phyloP scores from a whole-genome alignment of 2,329 filamentous ascomycete genomes.

The Orbilia blumenaviensis region DNA sequence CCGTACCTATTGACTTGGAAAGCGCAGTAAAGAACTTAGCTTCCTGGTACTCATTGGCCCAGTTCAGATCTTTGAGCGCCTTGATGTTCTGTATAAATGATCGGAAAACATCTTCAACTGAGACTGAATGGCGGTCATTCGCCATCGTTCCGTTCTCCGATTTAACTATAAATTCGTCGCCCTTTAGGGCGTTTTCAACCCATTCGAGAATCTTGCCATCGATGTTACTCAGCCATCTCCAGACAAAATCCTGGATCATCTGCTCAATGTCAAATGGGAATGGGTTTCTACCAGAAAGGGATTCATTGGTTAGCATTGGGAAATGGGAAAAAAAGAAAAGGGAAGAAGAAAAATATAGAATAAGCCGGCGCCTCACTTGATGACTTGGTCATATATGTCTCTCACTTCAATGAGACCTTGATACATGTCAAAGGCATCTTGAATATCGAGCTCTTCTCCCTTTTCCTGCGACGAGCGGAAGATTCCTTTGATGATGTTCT shows the following conservation, averaged over 20 bases:
- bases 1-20: slow-evolving; percentile 82
- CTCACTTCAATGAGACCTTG: slow-evolving; percentile 86
- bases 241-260: slow-evolving; percentile 88
- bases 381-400: slow-evolving; percentile 75
- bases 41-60: slow-evolving; percentile 92
- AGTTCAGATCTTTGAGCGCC: slow-evolving; percentile 83
- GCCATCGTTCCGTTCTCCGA: slow-evolving; percentile 64
- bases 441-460: slow-evolving; percentile 79
- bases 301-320: background rate
- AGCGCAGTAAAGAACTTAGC: slow-evolving; percentile 97
- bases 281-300: slow-evolving; percentile 64
- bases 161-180: slow-evolving; percentile 84
- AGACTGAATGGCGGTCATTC: slow-evolving; percentile 80
- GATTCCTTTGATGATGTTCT: slow-evolving; percentile 83
- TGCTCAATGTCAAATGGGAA: slow-evolving; percentile 91
- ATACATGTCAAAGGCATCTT: slow-evolving; percentile 95
- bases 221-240: slow-evolving; percentile 88
- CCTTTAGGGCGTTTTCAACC: slow-evolving; percentile 88
- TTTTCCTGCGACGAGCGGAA: slow-evolving; percentile 75
- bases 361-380: slow-evolving; percentile 54
- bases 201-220: slow-evolving; percentile 82
- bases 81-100: slow-evolving; percentile 92
- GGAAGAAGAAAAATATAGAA: too few species aligned
- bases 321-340: too few species aligned
- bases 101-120: slow-evolving; percentile 90